phyloP scores from a whole-genome alignment of 2,329 filamentous ascomycete species.

The Didymosphaeria variabile region DNA sequence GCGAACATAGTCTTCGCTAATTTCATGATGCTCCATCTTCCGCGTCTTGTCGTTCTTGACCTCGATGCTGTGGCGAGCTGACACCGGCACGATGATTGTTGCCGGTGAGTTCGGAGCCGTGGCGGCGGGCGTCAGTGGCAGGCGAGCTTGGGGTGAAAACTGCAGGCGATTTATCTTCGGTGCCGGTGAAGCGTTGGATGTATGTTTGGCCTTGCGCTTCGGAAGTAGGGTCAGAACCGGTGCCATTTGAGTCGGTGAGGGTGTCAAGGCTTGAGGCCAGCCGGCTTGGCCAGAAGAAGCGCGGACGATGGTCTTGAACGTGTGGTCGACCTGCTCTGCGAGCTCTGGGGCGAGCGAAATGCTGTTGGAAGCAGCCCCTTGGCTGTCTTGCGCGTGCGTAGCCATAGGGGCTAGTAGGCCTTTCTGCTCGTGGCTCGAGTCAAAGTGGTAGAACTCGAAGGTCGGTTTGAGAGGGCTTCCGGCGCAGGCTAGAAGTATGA shows the following conservation, averaged over 20 bases:
- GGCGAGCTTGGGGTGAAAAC: background rate
- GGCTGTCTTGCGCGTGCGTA: background rate
- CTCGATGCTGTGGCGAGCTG: background rate
- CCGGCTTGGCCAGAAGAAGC: background rate
- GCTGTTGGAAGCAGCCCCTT: conserved; percentile 5
- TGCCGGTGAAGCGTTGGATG: background rate
- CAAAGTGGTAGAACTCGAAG: conserved; percentile 23
- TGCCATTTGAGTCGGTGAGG: background rate
- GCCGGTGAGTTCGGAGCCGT: background rate
- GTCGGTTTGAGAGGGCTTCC: conserved; percentile 2
- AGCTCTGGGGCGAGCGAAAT: conserved; percentile 10
- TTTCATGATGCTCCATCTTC: background rate
- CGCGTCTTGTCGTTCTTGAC: background rate
- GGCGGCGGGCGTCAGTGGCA: background rate
- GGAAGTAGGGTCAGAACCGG: background rate
- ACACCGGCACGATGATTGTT: background rate
- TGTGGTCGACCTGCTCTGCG: conserved; percentile 11
- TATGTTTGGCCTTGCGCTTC: background rate
- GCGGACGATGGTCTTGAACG: conserved; percentile 12
- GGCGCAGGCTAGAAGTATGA: conserved; percentile 13
- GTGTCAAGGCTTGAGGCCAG: background rate
- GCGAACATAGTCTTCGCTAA: background rate
- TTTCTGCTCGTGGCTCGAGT: conserved; percentile 3
- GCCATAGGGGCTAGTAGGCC: conserved; percentile 6
- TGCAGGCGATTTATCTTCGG: background rate